Percentiles rank a stretch among this genome's conserved stretches.
These are phyloP conservation scores for Pythium aristosporum DNA, from an alignment of 352 stramenopile genomes.

Conservation along the genomic window DNA sequence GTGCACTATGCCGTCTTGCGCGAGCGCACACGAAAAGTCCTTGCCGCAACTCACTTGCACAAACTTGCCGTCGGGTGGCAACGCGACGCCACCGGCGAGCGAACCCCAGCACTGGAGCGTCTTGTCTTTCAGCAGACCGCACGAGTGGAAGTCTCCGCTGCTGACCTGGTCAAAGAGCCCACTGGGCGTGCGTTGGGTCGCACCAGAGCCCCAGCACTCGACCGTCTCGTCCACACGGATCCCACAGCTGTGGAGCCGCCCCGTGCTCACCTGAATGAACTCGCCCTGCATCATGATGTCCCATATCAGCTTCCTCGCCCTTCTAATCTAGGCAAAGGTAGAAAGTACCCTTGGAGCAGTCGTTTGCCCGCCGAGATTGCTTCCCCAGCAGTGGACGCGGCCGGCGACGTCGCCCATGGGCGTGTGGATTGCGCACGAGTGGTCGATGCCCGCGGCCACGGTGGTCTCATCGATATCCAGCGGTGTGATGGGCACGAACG, in stretches of 20 bases:
- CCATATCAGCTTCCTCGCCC: background rate
- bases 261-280: constrained; percentile 81
- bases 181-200: constrained; percentile 43
- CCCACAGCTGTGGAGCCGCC: constrained; percentile 73
- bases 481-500: constrained; percentile 32
- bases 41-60: constrained; percentile 80
- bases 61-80: constrained; percentile 50
- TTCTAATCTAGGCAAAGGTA: background rate
- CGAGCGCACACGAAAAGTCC: constrained; percentile 60
- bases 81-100: constrained; percentile 31
- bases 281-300: constrained; percentile 30
- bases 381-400: constrained; percentile 75
- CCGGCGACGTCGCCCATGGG: constrained; percentile 66
- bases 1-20: constrained; percentile 40
- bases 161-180: constrained; percentile 83
- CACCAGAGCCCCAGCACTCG: constrained; percentile 70
- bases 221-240: constrained; percentile 77
- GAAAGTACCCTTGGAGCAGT: constrained; percentile 33
- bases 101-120: constrained; percentile 74
- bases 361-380: constrained; percentile 60
- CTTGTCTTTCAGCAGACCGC: constrained; percentile 78
- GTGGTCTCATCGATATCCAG: constrained; percentile 77
- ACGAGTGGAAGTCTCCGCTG: constrained; percentile 79
- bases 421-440: constrained; percentile 80
- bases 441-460: constrained; percentile 72